These are phyloP conservation scores for Daldinia caldariorum DNA, from an alignment of 495 filamentous ascomycete species.

Conservation along the genomic window DNA sequence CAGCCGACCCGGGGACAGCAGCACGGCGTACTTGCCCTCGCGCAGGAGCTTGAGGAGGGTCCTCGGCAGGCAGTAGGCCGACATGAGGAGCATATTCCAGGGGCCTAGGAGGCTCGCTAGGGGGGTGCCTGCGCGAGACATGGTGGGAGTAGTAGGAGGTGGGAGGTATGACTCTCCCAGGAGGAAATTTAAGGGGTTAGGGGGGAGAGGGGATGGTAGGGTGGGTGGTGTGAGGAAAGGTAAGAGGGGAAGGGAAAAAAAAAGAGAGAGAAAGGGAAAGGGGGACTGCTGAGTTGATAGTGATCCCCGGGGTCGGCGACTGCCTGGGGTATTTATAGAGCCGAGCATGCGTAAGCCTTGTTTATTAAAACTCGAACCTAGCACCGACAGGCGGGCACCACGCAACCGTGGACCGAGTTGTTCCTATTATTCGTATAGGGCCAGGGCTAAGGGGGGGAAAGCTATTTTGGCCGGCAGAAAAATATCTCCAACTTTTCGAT, in stretches of 20 bases:
- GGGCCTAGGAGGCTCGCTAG: slow-evolving; percentile 49
- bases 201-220: background rate
- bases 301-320: background rate
- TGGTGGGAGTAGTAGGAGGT: no score
- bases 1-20: slow-evolving; percentile 50
- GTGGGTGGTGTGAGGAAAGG: background rate
- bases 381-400: no score
- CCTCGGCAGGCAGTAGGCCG: slow-evolving; percentile 51
- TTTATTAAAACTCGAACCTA: no score
- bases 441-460: no score
- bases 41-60: slow-evolving; percentile 49
- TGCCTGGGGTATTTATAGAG: slow-evolving; percentile 8
- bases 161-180: no score
- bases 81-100: slow-evolving; percentile 51
- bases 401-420: no score
- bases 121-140: slow-evolving; percentile 26
- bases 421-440: no score
- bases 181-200: no score
- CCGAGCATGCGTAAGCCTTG: background rate
- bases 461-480: no score
- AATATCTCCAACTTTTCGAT: slow-evolving; percentile 7
- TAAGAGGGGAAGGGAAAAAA: slow-evolving; percentile 1
- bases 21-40: slow-evolving; percentile 35
- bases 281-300: no score
- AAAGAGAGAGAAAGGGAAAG: background rate